Evolutionary conservation across 495 filamentous ascomycete species (phyloP).

Genomic region (Aspergillus affinis): DNA sequence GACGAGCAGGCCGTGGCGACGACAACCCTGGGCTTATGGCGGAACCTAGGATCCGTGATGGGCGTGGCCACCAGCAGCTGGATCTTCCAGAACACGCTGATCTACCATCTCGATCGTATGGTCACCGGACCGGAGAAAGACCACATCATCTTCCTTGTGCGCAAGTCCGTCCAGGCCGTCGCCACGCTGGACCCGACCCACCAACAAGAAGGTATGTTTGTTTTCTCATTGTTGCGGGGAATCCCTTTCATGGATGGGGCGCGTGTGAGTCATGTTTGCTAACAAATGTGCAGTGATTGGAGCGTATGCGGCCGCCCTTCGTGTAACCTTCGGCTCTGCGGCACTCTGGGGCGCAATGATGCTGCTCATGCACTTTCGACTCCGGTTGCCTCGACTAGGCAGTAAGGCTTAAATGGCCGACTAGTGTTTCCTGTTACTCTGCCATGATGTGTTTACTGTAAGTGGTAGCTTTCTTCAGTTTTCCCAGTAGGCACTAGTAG

Average conservation of each 20-base stretch:
- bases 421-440: not conserved
- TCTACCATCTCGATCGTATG: constrained; percentile 54
- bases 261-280: constrained; percentile 17
- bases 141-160: constrained; percentile 49
- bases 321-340: constrained; percentile 53
- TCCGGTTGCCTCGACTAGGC: constrained; percentile 56
- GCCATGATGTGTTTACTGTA: not conserved
- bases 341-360: constrained; percentile 50
- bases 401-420: constrained; percentile 23
- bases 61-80: constrained; percentile 70
- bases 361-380: constrained; percentile 47
- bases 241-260: not conserved
- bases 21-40: constrained; percentile 65
- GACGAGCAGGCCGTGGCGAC: constrained; percentile 76
- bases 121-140: constrained; percentile 57
- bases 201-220: constrained; percentile 48
- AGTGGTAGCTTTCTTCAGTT: not conserved
- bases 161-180: constrained; percentile 55
- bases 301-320: constrained; percentile 59
- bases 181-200: constrained; percentile 47
- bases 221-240: constrained; percentile 4
- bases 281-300: constrained; percentile 42
- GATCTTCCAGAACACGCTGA: constrained; percentile 71
- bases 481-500: not conserved
- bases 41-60: constrained; percentile 67